Percentiles rank a stretch among this genome's conserved stretches.
Conservation (phyloP, 768 basidiomycete genomes). For the Xerocomellus intermedius region DNA sequence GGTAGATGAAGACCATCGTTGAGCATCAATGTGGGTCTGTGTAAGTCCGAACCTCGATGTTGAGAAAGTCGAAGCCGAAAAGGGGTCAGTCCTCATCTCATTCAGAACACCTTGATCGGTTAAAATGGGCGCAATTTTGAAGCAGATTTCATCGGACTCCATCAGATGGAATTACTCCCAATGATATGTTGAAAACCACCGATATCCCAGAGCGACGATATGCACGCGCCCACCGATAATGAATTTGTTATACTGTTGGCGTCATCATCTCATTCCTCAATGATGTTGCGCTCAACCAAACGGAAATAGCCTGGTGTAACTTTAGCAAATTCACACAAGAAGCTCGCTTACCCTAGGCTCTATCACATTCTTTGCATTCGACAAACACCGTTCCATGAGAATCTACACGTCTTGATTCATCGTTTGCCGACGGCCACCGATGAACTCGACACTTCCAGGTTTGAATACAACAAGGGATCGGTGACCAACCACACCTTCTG, state of each 20-base stretch:
- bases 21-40: no score
- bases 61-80: no score
- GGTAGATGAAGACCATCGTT: no score
- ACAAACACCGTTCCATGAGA: background rate
- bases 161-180: background rate
- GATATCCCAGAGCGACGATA: background rate
- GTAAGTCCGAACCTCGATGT: no score
- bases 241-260: background rate
- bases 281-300: background rate
- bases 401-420: background rate
- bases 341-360: no score
- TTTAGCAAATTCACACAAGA: background rate
- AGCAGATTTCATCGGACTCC: background rate
- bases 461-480: background rate
- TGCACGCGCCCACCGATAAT: background rate
- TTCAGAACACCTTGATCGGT: background rate
- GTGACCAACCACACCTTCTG: background rate
- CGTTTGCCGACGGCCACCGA: no score
- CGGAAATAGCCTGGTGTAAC: background rate
- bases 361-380: background rate
- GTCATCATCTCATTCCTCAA: background rate
- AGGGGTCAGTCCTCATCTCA: no score
- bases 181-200: background rate
- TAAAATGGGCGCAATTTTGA: background rate
- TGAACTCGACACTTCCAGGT: no score